Percentiles rank a stretch among this genome's conserved stretches.
Evolutionary conservation across 2,329 filamentous ascomycete genomes (phyloP).

Genomic region (Pseudogymnoascus sp.): DNA sequence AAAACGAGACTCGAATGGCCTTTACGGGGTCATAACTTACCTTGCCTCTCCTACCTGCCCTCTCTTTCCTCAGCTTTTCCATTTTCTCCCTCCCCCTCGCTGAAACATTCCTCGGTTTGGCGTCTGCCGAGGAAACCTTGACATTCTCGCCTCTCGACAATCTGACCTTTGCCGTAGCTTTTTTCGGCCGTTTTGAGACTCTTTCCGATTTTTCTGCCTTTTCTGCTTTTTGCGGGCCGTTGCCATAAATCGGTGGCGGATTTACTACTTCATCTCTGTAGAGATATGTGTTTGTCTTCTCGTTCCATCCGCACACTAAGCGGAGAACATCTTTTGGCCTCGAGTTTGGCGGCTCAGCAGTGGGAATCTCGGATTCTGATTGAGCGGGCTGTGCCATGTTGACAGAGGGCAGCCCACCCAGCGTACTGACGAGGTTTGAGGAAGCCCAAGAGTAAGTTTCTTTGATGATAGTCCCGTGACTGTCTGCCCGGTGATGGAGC

Average conservation of each 20-base stretch:
- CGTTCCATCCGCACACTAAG: constrained; percentile 6
- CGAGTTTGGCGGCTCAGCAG: background rate
- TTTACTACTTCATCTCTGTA: constrained; percentile 3
- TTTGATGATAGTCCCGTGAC: constrained; percentile 8
- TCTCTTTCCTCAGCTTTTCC: background rate
- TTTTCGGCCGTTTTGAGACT: background rate
- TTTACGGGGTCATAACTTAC: background rate
- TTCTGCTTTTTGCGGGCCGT: background rate
- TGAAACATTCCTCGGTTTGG: background rate
- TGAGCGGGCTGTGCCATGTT: constrained; percentile 8
- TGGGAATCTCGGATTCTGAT: background rate
- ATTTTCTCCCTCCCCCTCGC: background rate
- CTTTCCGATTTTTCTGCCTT: background rate
- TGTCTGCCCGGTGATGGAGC: background rate
- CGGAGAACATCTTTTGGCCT: background rate
- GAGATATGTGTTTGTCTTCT: background rate
- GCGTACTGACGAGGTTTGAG: background rate
- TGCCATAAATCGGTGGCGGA: background rate
- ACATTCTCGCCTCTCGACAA: background rate
- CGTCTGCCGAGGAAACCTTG: background rate
- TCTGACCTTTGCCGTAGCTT: background rate
- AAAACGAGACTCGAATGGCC: background rate
- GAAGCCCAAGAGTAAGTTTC: background rate
- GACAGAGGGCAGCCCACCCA: constrained; percentile 1
- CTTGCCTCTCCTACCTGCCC: background rate